Evolutionary conservation across 192 early-diverging fungal species (phyloP).

Genomic region (Rhizophagus prolifer): DNA sequence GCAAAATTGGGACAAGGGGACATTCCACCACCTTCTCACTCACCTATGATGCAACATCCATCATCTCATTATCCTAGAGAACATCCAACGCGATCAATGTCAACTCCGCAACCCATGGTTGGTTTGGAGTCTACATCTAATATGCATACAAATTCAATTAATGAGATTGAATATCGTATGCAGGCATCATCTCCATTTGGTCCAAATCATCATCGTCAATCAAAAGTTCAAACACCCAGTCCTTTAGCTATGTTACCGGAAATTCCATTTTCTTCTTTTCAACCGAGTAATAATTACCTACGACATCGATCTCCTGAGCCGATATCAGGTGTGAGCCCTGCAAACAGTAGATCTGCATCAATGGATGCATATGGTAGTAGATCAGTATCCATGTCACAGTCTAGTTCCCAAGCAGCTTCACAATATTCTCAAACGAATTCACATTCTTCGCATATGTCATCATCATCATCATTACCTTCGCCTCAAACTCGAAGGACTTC

Average conservation of each 20-base stretch:
- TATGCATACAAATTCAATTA: not conserved
- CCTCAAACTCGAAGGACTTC: constrained; percentile 10
- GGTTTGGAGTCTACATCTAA: constrained; percentile 8
- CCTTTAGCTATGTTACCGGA: constrained; percentile 25
- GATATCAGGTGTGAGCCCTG: constrained; percentile 1
- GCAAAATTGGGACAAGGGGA: constrained; percentile 28
- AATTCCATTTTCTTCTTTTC: constrained; percentile 19
- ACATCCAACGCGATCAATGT: constrained; percentile 1
- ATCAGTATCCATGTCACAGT: not conserved
- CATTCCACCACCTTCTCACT: not conserved
- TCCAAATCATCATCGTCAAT: not conserved
- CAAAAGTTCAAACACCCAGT: constrained; percentile 24
- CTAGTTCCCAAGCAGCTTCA: not conserved
- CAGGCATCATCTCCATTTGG: not conserved
- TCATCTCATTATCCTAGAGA: constrained; percentile 17
- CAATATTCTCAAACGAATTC: not conserved
- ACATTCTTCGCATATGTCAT: not conserved
- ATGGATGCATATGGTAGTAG: constrained; percentile 1
- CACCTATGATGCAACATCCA: constrained; percentile 4
- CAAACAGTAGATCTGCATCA: not conserved
- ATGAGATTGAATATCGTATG: constrained; percentile 13
- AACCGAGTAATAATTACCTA: constrained; percentile 23
- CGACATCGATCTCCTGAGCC: constrained; percentile 26
- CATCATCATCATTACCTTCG: not conserved
- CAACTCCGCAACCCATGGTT: constrained; percentile 19